These are phyloP conservation scores for Colletotrichum godetiae DNA, from an alignment of 2,329 filamentous ascomycete species.

Conservation along the genomic window DNA sequence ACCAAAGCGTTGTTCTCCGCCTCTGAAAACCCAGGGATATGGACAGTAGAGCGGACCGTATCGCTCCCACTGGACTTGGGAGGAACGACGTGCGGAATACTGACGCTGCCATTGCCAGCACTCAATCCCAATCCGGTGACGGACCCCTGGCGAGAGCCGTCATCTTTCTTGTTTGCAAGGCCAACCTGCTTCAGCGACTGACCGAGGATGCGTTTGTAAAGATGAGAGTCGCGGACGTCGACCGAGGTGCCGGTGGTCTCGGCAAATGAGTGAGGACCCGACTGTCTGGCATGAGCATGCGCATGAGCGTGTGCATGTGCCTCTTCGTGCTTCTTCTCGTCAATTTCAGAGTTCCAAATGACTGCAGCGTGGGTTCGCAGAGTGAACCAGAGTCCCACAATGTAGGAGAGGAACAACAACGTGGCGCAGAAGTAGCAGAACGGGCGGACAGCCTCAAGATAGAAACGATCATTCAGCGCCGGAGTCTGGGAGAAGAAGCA, in stretches of 20 bases:
- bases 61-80: conserved; percentile 68
- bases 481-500: conserved; percentile 95
- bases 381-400: conserved; percentile 95
- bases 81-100: conserved; percentile 79
- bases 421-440: conserved; percentile 91
- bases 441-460: conserved; percentile 87
- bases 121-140: conserved; percentile 36
- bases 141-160: conserved; percentile 54
- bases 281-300: conserved; percentile 45
- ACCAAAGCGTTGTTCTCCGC: conserved; percentile 85
- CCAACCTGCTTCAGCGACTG: conserved; percentile 90
- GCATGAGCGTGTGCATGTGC: conserved; percentile 44
- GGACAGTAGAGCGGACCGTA: conserved; percentile 54
- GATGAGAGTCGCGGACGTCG: conserved; percentile 86
- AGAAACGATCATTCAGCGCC: conserved; percentile 88
- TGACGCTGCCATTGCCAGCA: conserved; percentile 55
- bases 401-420: conserved; percentile 90
- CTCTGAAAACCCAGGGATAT: conserved; percentile 78
- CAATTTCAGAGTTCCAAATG: conserved; percentile 90
- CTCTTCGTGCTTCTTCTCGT: conserved; percentile 79
- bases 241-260: conserved; percentile 59
- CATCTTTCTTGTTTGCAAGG: conserved; percentile 65
- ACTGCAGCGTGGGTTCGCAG: conserved; percentile 94
- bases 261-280: conserved; percentile 50
- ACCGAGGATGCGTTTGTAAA: conserved; percentile 93